phyloP scores from a whole-genome alignment of 345 rosid genomes.

The Ceriops zippeliana region DNA sequence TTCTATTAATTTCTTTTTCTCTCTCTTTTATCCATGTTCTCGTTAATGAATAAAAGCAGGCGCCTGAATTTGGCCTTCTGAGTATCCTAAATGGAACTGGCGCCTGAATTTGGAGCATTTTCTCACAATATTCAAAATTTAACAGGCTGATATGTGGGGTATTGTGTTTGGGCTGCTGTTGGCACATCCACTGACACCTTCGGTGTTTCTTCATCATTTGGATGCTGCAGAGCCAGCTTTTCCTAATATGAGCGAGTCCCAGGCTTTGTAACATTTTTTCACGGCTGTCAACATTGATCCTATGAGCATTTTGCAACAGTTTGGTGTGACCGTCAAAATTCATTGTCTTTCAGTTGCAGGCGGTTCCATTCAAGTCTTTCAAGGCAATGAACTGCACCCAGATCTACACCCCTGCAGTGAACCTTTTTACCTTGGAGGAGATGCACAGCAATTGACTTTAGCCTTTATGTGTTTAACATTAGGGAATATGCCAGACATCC shows the following conservation, averaged over 20 bases:
- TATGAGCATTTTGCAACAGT: conserved; percentile 71
- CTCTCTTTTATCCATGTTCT: background rate
- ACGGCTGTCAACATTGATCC: conserved; percentile 59
- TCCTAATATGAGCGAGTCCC: conserved; percentile 52
- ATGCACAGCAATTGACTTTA: conserved; percentile 34
- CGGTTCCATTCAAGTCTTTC: conserved; percentile 78
- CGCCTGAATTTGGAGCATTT: background rate
- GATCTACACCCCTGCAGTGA: conserved; percentile 57
- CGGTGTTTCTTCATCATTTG: conserved; percentile 85
- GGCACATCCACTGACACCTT: conserved; percentile 74
- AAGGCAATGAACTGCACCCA: conserved; percentile 68
- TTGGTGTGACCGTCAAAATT: conserved; percentile 58
- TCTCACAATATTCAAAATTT: conserved; percentile 5
- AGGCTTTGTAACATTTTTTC: conserved; percentile 58
- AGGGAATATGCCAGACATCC: conserved; percentile 70
- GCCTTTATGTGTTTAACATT: conserved; percentile 58
- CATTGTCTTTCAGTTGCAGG: conserved; percentile 68
- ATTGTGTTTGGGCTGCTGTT: conserved; percentile 70
- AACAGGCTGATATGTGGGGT: conserved; percentile 83
- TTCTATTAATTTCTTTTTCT: background rate
- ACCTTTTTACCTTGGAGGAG: conserved; percentile 79
- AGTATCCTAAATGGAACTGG: no score
- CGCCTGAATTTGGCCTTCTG: no score
- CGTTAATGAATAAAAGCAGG: background rate
- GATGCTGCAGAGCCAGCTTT: conserved; percentile 75